Percentiles rank a stretch among this genome's conserved stretches.
phyloP scores from a whole-genome alignment of 116 monocot genomes.

The Papilionanthe hybrid region DNA sequence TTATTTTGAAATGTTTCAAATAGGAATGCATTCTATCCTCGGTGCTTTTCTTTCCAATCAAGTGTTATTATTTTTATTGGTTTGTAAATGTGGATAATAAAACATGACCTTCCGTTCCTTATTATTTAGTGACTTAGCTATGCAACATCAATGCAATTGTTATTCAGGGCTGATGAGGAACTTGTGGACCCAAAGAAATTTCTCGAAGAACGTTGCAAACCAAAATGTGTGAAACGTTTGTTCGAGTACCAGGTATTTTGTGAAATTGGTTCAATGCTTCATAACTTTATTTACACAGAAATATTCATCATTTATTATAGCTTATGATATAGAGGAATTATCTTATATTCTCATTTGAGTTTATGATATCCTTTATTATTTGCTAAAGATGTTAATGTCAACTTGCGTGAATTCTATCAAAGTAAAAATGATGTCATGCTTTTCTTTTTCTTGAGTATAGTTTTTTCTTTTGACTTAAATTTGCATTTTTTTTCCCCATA shows the following conservation, averaged over 20 bases:
- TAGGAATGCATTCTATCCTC: not conserved
- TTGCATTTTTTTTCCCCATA: not conserved
- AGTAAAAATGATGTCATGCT: not conserved
- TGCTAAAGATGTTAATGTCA: not conserved
- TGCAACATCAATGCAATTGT: not conserved
- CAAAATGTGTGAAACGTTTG: conserved; percentile 42
- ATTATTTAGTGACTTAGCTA: not conserved
- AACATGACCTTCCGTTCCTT: not conserved
- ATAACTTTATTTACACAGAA: not conserved
- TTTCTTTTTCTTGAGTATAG: not conserved
- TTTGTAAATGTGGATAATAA: not conserved
- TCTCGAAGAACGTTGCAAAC: conserved; percentile 47
- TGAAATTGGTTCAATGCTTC: not conserved
- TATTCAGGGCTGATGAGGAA: conserved; percentile 52
- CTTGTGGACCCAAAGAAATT: conserved; percentile 42
- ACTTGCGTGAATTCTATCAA: not conserved
- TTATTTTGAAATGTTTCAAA: not conserved
- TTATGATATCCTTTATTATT: not conserved
- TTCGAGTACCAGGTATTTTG: conserved; percentile 30
- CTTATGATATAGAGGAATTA: not conserved
- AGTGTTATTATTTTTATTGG: not conserved
- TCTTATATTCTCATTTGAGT: not conserved
- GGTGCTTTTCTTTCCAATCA: not conserved
- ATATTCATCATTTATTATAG: not conserved
- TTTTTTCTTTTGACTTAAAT: not conserved